Evolutionary conservation across 2,329 filamentous ascomycete species (phyloP), one percentile per base, ranked within the genome.

Genomic region (Colletotrichum limetticola): DNA sequence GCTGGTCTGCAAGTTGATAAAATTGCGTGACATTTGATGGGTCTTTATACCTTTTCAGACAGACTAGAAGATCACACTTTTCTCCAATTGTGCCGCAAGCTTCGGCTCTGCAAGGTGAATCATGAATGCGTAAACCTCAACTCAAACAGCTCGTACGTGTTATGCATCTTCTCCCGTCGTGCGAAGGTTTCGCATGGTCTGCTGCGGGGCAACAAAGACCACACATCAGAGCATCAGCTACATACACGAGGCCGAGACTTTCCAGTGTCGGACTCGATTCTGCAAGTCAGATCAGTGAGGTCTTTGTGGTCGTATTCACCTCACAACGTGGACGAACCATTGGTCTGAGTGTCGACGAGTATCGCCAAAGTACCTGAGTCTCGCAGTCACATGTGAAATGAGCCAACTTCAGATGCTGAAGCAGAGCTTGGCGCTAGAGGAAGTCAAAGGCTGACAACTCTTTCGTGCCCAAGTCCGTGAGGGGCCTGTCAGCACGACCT

Each of bases 141-240:
- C 60, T 66, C 71, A 72, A 70, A 70, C 66, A 57, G 7, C 9
- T 28, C 12, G 19, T 26, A 30, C 28, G 16, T 46, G 14, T 53
- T 42, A 61, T 66, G 71, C 66, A 46, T 55, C 53, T 56, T 57
- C n/a, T 9, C 46, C 7, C 49, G 66, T 61, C 56, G 66, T 61
- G 60, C 66, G 66, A 72, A 72, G 56, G 71, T 72, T 72, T 72
- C 60, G 55, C 59, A 64, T 60, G 19, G 26, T 57, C 59, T 42
- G 19, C 56, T 42, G 22, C 49, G 60, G 71, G 42, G 22, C 12
- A 66, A 56, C 6, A 26, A 28, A 28, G 32, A 30, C 4, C 16
- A 28, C 22, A n/a, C n/a, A 5, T 35, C 5, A 28, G 5, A 28
- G 12, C 24, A 24, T 53, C 35, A 42, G 35, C 35, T 49, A 62